Conservation (phyloP, 768 basidiomycete genomes). For the Suillus brevipes region DNA sequence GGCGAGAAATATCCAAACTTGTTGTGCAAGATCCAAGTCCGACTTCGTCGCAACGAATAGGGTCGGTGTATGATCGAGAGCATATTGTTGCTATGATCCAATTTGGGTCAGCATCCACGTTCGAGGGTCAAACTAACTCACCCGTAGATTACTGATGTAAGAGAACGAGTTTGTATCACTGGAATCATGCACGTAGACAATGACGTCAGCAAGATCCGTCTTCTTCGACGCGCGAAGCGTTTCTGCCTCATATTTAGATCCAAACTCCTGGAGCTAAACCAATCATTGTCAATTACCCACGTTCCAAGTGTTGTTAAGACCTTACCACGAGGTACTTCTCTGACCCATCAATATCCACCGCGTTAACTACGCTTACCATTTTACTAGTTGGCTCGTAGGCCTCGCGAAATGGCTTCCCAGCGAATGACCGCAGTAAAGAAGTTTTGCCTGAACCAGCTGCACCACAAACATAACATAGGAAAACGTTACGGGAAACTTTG, state of each 20-base stretch:
- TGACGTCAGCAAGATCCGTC: constrained; percentile 89
- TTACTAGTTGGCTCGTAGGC: constrained; percentile 88
- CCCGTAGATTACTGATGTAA: constrained; percentile 94
- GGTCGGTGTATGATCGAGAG: constrained; percentile 90
- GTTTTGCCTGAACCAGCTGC: constrained; percentile 98
- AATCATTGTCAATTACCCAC: constrained; percentile 3
- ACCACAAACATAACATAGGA: constrained; percentile 91
- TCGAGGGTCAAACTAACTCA: constrained; percentile 38
- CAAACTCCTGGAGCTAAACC: constrained; percentile 90
- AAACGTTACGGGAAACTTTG: constrained; percentile 88
- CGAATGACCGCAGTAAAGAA: constrained; percentile 79
- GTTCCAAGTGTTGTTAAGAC: neutral
- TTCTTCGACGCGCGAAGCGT: constrained; percentile 87
- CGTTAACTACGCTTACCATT: constrained; percentile 89
- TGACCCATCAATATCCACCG: constrained; percentile 89
- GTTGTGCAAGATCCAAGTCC: constrained; percentile 93
- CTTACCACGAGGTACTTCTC: constrained; percentile 96
- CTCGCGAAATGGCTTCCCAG: constrained; percentile 73
- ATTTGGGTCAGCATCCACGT: constrained; percentile 18
- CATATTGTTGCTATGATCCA: constrained; percentile 86
- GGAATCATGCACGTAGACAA: constrained; percentile 95
- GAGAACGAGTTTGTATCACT: constrained; percentile 99
- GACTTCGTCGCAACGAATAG: constrained; percentile 99
- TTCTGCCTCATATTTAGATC: constrained; percentile 92
- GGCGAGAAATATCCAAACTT: constrained; percentile 48